Base-by-base conservation (phyloP, 441 rosid genomes). In the Melastoma candidum region DNA sequence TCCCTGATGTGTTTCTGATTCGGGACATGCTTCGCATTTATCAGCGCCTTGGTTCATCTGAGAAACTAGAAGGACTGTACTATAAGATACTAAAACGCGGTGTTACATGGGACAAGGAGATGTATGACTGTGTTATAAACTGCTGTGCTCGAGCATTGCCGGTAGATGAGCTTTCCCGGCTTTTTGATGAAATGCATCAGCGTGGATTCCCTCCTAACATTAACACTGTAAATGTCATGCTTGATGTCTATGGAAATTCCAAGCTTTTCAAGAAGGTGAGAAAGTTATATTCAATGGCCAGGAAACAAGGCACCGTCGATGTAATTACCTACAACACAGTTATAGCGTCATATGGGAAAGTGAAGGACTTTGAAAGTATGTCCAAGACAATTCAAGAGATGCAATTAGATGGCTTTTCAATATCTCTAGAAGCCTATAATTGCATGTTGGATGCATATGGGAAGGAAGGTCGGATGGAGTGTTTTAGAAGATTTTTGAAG, bases 391-490 rank as follows among this genome's bases (percentile, higher is more conserved):
- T 81, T 49, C 74, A 52, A 64, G 74, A 75, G n/a, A 90, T 90
- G 97, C 83, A 90, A 51, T 74, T 84, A 46, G 82, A 87, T 62
- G 96, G 97, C 26, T 87, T 84, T 65, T 77, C 93, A 4, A 85
- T 87, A 59, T 90, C 96, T 57, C 85, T 90, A 2, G 95, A 90
- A 69, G 97, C 92, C 54, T 84, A 81, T 76, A 90, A 87, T 66
- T 79, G 77, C 54, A 74, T 83, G 87, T 50, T 90, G 67, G 82
- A 87, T 77, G 86, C 86, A 7, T 87, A 87, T 47, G 96, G 95
- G 57, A 90, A 83, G 77, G 86, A 73, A 64, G 73, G 84, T 49
- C 83, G 83, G 65, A 77, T 87, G 84, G 86, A 83, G 74, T 71
- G 68, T 53, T 87, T 90, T 63, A 75, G 73, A 68, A 79, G 58